Percentiles rank a stretch among this genome's conserved stretches.
phyloP scores from a whole-genome alignment of 108 stramenopile genomes.

The Nannochloropsis gaditana region DNA sequence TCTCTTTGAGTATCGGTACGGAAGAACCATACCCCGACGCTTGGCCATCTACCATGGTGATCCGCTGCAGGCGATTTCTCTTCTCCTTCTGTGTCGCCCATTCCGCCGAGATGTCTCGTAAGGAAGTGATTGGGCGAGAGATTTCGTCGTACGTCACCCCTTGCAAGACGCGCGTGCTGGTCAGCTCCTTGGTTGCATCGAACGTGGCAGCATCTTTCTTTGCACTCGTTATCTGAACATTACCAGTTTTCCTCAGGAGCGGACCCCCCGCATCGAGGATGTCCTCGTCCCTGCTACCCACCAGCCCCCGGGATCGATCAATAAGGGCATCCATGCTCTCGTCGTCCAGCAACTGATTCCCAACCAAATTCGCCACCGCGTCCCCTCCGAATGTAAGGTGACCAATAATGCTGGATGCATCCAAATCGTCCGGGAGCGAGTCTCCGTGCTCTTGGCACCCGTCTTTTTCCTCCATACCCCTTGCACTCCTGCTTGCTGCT shows the following conservation, averaged over 20 bases:
- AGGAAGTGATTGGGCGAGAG: not conserved
- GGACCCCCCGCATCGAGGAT: not conserved
- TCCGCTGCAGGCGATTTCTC: not conserved
- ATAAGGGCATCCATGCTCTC: not conserved
- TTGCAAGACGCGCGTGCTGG: not conserved
- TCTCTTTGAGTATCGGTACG: not conserved
- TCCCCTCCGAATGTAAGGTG: not conserved
- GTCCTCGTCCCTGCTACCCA: not conserved
- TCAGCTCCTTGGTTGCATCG: conserved; percentile 9
- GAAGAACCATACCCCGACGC: not conserved
- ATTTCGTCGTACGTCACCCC: not conserved
- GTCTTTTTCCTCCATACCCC: not conserved
- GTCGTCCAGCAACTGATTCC: not conserved
- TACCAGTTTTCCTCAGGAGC: not conserved
- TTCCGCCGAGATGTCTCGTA: not conserved
- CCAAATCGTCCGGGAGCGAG: not conserved
- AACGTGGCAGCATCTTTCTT: not conserved
- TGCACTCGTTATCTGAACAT: not conserved
- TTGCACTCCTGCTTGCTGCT: not conserved
- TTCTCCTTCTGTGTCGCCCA: not conserved
- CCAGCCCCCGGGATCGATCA: not conserved
- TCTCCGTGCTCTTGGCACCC: not conserved
- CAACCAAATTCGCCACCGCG: not conserved
- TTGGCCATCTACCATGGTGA: not conserved
- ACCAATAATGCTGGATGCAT: not conserved